Percentiles rank a stretch among this genome's conserved stretches.
phyloP scores from a whole-genome alignment of 2,329 filamentous ascomycete species.

The Diaporthe aspalathi region DNA sequence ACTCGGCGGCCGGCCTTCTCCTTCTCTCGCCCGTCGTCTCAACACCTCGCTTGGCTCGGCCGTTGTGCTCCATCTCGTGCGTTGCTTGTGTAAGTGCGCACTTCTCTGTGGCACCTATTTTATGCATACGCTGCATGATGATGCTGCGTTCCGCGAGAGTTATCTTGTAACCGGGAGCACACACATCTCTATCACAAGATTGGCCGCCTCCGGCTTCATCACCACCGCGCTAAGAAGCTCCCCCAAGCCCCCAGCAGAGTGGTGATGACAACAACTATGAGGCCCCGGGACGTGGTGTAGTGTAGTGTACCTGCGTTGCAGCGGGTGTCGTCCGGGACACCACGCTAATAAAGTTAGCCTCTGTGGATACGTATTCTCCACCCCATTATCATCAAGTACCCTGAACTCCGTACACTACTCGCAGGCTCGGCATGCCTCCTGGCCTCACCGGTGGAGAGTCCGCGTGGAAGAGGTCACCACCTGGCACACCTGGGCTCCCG shows the following conservation, averaged over 20 bases:
- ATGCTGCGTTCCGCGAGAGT: not conserved
- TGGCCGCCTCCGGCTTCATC: constrained; percentile 5
- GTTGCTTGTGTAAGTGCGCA: not conserved
- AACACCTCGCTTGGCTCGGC: constrained; percentile 11
- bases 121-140: constrained; percentile 13
- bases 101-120: not conserved
- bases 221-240: not conserved
- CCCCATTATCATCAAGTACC: too few relatives aligned
- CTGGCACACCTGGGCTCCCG: not conserved
- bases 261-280: not conserved
- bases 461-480: not conserved
- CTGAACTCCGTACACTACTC: too few relatives aligned
- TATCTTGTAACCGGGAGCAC: not conserved
- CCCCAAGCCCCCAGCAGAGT: not conserved
- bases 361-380: constrained; percentile 1
- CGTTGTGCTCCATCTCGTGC: not conserved
- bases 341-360: constrained; percentile 28
- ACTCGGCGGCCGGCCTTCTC: constrained; percentile 3
- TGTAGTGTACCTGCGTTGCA: not conserved
- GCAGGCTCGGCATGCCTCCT: not conserved
- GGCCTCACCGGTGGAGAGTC: constrained; percentile 23
- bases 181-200: not conserved
- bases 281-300: not conserved
- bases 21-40: not conserved
- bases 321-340: constrained; percentile 25